phyloP scores from a whole-genome alignment of 306 rosid genomes.

The Citrullus amarus region DNA sequence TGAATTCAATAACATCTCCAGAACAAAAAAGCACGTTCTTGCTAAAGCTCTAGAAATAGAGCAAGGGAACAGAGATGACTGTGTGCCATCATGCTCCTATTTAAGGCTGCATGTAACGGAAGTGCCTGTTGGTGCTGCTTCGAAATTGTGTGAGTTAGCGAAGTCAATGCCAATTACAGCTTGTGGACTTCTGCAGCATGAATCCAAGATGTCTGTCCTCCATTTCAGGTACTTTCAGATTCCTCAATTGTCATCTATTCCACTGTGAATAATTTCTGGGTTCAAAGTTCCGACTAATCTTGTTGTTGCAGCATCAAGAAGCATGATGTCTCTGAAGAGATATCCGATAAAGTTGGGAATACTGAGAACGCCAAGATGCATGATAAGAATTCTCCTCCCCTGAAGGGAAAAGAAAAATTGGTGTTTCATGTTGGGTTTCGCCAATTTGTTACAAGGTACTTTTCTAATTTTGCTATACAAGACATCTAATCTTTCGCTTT shows the following conservation, averaged over 20 bases:
- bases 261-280: not conserved
- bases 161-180: slow-evolving; percentile 44
- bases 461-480: not conserved
- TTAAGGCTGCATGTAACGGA: slow-evolving; percentile 63
- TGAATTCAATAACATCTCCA: slow-evolving; percentile 58
- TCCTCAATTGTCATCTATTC: slow-evolving; percentile 4
- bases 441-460: slow-evolving; percentile 79
- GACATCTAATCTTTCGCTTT: not conserved
- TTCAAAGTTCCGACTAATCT: not conserved
- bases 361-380: slow-evolving; percentile 43
- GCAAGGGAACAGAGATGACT: slow-evolving; percentile 44
- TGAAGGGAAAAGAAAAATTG: slow-evolving; percentile 81
- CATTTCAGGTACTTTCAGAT: slow-evolving; percentile 63
- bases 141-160: slow-evolving; percentile 33
- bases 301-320: slow-evolving; percentile 60
- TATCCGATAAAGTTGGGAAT: not conserved
- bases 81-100: slow-evolving; percentile 46
- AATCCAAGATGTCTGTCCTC: slow-evolving; percentile 89
- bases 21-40: slow-evolving; percentile 68
- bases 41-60: slow-evolving; percentile 64
- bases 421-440: slow-evolving; percentile 94
- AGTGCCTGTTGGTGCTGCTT: slow-evolving; percentile 51
- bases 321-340: slow-evolving; percentile 28
- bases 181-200: slow-evolving; percentile 89
- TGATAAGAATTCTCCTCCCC: slow-evolving; percentile 54